Percentiles rank a stretch among this genome's conserved stretches.
Conservation (phyloP, 2,329 filamentous ascomycete species). For the Phyllosticta capitalensis region DNA sequence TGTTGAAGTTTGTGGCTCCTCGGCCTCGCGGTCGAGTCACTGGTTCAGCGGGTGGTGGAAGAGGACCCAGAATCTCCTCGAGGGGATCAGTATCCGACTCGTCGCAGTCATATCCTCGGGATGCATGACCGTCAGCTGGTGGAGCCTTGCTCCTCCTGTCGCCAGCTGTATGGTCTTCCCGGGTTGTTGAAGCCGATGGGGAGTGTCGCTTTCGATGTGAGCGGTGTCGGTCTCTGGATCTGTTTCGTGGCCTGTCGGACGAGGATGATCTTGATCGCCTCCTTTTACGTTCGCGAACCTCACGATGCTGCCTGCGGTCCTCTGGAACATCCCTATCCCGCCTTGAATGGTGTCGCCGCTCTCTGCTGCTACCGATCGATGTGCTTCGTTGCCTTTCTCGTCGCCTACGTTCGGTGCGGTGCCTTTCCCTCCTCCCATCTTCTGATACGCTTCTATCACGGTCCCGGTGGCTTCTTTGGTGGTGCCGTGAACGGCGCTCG, state of each 20-base stretch:
- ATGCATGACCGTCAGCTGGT: neutral
- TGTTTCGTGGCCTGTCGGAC: neutral
- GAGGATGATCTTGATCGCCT: constrained; percentile 15
- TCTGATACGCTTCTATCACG: constrained; percentile 7
- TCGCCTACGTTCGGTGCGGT: constrained; percentile 8
- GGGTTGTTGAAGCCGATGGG: neutral
- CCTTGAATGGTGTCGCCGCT: neutral
- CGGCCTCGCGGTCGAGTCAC: constrained; percentile 55
- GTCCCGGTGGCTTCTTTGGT: constrained; percentile 11
- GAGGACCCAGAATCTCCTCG: constrained; percentile 66
- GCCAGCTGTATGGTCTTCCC: neutral
- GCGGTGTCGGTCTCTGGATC: neutral
- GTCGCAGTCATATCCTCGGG: constrained; percentile 7
- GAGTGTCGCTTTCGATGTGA: constrained; percentile 5
- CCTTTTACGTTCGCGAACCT: constrained; percentile 8
- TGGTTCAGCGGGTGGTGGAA: constrained; percentile 42
- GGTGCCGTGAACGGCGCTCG: constrained; percentile 15
- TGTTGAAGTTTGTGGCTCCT: constrained; percentile 51
- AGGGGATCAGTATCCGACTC: constrained; percentile 57
- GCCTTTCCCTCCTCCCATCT: constrained; percentile 5
- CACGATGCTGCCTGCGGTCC: neutral
- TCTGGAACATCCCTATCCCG: neutral
- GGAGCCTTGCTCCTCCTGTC: neutral
- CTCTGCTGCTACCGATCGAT: neutral
- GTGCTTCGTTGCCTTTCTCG: constrained; percentile 1